Conservation (phyloP, 2,329 filamentous ascomycete species). For the Penicillium rolfsii region DNA sequence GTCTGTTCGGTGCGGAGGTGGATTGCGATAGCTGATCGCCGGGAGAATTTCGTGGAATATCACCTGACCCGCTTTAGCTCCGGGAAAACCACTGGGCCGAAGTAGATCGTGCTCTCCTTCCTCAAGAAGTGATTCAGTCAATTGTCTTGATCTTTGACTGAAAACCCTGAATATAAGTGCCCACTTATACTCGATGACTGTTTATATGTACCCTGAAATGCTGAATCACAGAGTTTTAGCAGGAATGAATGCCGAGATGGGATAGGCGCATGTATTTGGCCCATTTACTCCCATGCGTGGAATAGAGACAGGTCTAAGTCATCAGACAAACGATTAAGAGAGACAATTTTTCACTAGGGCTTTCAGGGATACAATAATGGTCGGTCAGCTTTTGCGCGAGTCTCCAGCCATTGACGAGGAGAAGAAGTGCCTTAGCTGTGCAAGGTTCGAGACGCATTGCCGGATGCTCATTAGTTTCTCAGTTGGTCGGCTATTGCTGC, state of each 20-base stretch:
- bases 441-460: not conserved
- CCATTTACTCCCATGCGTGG: not conserved
- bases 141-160: not conserved
- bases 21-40: slow-evolving; percentile 17
- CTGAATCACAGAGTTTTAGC: not conserved
- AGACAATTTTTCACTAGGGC: not conserved
- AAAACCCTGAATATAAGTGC: not conserved
- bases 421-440: not conserved
- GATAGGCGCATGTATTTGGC: not conserved
- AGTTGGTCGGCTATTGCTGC: not conserved
- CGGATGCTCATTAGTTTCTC: not conserved
- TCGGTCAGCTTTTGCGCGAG: not conserved
- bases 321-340: not conserved
- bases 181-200: not conserved
- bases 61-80: slow-evolving; percentile 26
- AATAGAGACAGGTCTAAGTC: not conserved
- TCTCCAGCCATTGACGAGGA: not conserved
- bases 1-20: slow-evolving; percentile 6
- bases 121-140: not conserved
- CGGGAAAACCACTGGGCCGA: slow-evolving; percentile 21
- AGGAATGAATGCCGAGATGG: not conserved
- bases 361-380: not conserved
- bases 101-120: slow-evolving; percentile 8
- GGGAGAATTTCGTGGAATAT: slow-evolving; percentile 26
- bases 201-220: not conserved